Base-by-base conservation (phyloP, 371 early-diverging fungal species). In the Mortierella sp. region DNA sequence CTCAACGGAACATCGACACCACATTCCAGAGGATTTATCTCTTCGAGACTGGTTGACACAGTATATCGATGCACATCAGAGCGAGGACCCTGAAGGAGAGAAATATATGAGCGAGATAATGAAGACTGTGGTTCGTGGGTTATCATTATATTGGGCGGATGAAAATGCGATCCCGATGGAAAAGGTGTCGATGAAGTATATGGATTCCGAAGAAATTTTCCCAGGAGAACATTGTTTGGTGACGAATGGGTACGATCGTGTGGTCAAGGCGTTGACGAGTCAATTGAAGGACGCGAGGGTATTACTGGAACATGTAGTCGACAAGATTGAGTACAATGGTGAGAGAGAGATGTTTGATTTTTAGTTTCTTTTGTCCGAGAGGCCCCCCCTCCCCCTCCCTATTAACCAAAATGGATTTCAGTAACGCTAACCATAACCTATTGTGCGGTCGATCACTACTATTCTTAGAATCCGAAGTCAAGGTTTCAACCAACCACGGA, bases 121-220 rank as follows among this genome's bases (percentile, higher is more conserved):
- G 16, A 71, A 62, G 35, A 22, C 28, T 30, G 59, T 62, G 22
- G 70, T 80, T 16, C 69, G 60, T 0, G 71, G 65, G 11, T 32
- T 80, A 52, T 20, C 72, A 28, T 52, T 69, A 68, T 80, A 80
- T 26, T 80, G 69, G 68, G 81, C 81, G 3, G 81, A 80, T 35
- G 81, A 80, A 58, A 80, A 80, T 64, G 81, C 81, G 6, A 80
- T 80, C 37, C 75, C 81, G 22, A 16, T 80, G 60, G 75, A 80
- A 18, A 26, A 37, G 32, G 81, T 68, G 59, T 71, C 81, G 1
- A 64, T 83, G 62, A 83, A 83, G 64, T 83, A 74, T 26, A 64
- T 83, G 62, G 83, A 83, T 51, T 68, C 83, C 5, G 83, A 83
- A 37, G 54, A 71, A 10, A 69, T 83, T 55, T 74, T 74, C 52